phyloP scores from a whole-genome alignment of 1,284 basidiomycete genomes.

The Cryptococcus jaspeensis region DNA sequence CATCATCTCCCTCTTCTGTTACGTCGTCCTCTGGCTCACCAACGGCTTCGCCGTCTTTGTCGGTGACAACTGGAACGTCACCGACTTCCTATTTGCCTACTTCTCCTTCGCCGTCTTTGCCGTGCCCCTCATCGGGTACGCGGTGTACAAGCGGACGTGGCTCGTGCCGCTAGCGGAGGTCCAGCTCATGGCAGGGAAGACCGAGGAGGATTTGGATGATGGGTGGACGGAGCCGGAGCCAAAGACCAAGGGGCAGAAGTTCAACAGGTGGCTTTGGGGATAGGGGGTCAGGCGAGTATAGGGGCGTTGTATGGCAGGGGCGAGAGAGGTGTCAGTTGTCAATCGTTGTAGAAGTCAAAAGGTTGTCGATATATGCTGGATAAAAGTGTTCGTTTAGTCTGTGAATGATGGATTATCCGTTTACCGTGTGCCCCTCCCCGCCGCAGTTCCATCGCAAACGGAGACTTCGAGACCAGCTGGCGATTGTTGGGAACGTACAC shows the following conservation, averaged over 20 bases:
- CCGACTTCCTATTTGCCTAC: slow-evolving; percentile 31
- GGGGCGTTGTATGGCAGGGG: too few species aligned
- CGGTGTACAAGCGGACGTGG: background rate
- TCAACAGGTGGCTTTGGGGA: background rate
- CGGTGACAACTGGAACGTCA: slow-evolving; percentile 19
- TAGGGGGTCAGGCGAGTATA: too few species aligned
- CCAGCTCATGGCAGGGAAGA: background rate
- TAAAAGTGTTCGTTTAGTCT: too few species aligned
- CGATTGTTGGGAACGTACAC: too few species aligned
- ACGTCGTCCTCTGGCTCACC: slow-evolving; percentile 18
- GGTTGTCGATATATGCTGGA: too few species aligned
- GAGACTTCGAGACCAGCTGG: too few species aligned
- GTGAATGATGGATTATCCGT: too few species aligned
- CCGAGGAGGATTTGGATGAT: background rate
- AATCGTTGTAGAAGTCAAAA: too few species aligned
- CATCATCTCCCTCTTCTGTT: slow-evolving; percentile 26
- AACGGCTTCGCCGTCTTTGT: slow-evolving; percentile 28
- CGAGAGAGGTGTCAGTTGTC: too few species aligned
- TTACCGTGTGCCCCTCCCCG: too few species aligned
- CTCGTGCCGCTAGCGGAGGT: background rate
- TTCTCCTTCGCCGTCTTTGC: background rate
- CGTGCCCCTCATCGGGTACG: background rate
- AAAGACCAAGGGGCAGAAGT: background rate
- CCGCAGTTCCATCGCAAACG: too few species aligned
- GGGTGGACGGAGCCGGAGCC: background rate